Base-by-base conservation (phyloP, 108 stramenopile genomes). In the Cyclostephanos tholiformis region DNA sequence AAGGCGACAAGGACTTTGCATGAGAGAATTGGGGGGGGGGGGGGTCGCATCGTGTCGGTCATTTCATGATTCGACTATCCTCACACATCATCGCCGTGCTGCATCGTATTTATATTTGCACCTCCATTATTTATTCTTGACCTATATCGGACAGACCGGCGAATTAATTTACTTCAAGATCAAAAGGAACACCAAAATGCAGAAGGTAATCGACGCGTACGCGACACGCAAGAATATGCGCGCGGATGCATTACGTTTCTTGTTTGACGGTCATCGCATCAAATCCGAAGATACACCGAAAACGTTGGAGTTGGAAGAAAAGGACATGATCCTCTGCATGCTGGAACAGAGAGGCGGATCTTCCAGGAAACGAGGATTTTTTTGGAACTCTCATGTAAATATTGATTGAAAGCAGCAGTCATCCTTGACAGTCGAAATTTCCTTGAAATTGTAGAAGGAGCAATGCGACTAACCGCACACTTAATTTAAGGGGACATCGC, bases 161-260 rank as follows among this genome's bases (percentile, higher is more conserved):
- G 95, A 96, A 69, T 94, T 96, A 76, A 97, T 95, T 0, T 94
- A 89, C 69, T 98, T 97, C 89, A 98, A 97, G 84, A 95, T 98
- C 85, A 98, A 98, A 77, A 96, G 89, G 80, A 89, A 89, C 0
- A 97, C 98, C 63, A 97, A 95, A 82, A 96, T 98, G 95, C 74
- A 74, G 41, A 98, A 97, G 77, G 95, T 98, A 13, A 95, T 97
- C 72, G 80, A 88, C 41, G 89, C 93, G 1, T 97, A 94, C 64
- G 97, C 97, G 5, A 64, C 77, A 23, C 88, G 96, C n/a, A 94
- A 94, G 80, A 97, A 97, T 17, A 89, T 97, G 1, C 84, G 89
- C 23, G 65, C 73, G 1, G 43, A 32, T 6, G 86, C 91, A 5
- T 86, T 97, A 25, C 93, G 97, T 19, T 98, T 98, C 79, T 85